Evolutionary conservation across 2,329 filamentous ascomycete species (phyloP).

Genomic region (Aspergillus brunneoviolaceus): DNA sequence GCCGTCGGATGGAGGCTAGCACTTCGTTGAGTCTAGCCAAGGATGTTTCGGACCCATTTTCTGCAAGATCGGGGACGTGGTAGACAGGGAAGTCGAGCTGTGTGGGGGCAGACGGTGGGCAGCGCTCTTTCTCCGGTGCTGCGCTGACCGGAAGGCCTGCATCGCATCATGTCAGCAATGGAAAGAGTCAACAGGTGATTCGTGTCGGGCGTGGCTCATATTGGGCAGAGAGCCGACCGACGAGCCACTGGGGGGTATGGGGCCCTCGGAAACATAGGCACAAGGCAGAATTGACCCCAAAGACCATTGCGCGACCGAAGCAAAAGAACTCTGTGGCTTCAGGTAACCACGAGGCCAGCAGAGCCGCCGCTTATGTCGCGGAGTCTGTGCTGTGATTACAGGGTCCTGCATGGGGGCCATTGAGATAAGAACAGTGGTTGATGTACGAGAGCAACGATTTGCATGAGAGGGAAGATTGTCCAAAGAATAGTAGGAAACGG

Average conservation of each 20-base stretch:
- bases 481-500: background rate
- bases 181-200: background rate
- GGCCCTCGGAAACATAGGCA: background rate
- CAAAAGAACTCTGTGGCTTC: background rate
- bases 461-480: background rate
- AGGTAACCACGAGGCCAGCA: background rate
- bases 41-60: conserved; percentile 36
- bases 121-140: conserved; percentile 44
- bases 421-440: background rate
- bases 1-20: conserved; percentile 45
- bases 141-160: conserved; percentile 33
- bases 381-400: background rate
- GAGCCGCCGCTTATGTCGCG: background rate
- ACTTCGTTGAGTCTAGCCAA: conserved; percentile 42
- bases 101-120: conserved; percentile 50
- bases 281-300: background rate
- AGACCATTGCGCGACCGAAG: background rate
- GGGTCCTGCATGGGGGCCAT: background rate
- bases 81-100: conserved; percentile 54
- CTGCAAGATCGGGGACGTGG: conserved; percentile 36
- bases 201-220: background rate
- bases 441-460: background rate
- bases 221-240: background rate
- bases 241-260: background rate
- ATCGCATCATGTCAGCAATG: conserved; percentile 17